Evolutionary conservation across 768 basidiomycete genomes (phyloP).

Genomic region (Leccinum disarticulatum): DNA sequence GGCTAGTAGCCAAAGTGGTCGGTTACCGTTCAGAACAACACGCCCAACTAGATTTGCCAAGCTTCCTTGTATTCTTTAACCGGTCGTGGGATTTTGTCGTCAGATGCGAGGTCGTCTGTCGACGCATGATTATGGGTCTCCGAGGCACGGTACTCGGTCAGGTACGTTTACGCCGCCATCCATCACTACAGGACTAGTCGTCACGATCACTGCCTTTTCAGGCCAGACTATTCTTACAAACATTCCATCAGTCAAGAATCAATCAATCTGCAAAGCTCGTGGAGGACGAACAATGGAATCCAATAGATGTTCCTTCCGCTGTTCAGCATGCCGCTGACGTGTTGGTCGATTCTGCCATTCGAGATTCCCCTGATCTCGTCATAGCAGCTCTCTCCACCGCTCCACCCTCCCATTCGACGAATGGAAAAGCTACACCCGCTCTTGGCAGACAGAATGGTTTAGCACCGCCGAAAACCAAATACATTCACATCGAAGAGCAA

Average conservation of each 20-base stretch:
- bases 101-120: constrained; percentile 79
- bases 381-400: constrained; percentile 27
- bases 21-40: constrained; percentile 77
- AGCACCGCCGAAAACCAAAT: constrained; percentile 45
- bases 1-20: constrained; percentile 77
- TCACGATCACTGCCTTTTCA: constrained; percentile 29
- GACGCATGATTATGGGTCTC: constrained; percentile 90
- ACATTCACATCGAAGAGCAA: constrained; percentile 77
- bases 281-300: constrained; percentile 94
- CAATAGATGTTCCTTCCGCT: constrained; percentile 59
- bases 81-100: constrained; percentile 90
- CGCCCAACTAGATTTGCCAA: constrained; percentile 62
- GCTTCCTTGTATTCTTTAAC: constrained; percentile 82
- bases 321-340: constrained; percentile 74
- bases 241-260: constrained; percentile 81
- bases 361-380: constrained; percentile 71
- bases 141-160: constrained; percentile 84
- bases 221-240: constrained; percentile 85
- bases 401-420: constrained; percentile 4
- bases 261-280: constrained; percentile 84
- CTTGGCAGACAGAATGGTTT: constrained; percentile 22
- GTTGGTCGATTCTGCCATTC: constrained; percentile 78
- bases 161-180: constrained; percentile 40
- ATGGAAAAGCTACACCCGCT: constrained; percentile 16
- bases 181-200: not conserved